A percentile compares a stretch with the other conserved stretches of the same genome.
These are phyloP conservation scores for Aspergillus hortae DNA, from an alignment of 2,329 filamentous ascomycete species.

Conservation along the genomic window DNA sequence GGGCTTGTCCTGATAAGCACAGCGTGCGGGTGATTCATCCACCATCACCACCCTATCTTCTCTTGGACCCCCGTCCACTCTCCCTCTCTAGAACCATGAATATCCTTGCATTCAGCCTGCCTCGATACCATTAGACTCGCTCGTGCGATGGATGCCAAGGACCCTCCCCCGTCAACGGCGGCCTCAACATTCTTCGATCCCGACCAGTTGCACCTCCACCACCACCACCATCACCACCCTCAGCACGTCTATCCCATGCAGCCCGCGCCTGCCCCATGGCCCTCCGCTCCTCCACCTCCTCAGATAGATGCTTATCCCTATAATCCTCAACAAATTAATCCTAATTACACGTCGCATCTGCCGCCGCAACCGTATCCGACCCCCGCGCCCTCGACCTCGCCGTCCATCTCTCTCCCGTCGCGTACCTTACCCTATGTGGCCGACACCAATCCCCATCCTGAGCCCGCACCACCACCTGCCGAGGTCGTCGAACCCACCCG, in stretches of 20 bases:
- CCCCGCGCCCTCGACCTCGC: background rate
- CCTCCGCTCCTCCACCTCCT: background rate
- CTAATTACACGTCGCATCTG: slow-evolving; percentile 1
- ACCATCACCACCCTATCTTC: slow-evolving; percentile 7
- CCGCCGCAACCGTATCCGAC: slow-evolving; percentile 11
- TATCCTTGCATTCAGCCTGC: background rate
- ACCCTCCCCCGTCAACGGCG: slow-evolving; percentile 15
- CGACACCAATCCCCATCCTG: slow-evolving; percentile 4
- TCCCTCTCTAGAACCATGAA: slow-evolving; percentile 1
- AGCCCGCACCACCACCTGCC: slow-evolving; percentile 1
- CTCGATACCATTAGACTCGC: slow-evolving; percentile 15
- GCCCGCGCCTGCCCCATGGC: background rate
- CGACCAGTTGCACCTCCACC: background rate
- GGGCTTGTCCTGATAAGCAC: slow-evolving; percentile 24
- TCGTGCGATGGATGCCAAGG: slow-evolving; percentile 31
- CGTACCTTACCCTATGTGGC: background rate
- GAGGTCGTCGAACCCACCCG: slow-evolving; percentile 6
- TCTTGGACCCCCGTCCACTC: slow-evolving; percentile 15
- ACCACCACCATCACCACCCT: background rate
- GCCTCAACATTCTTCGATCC: background rate
- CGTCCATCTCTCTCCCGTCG: background rate
- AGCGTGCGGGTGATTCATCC: slow-evolving; percentile 25
- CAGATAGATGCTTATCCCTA: slow-evolving; percentile 5
- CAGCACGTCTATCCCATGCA: background rate
- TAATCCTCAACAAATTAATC: slow-evolving; percentile 2